Percentiles rank a stretch among this genome's conserved stretches.
Evolutionary conservation across 768 basidiomycete genomes (phyloP).

Genomic region (Suillus alpinus): DNA sequence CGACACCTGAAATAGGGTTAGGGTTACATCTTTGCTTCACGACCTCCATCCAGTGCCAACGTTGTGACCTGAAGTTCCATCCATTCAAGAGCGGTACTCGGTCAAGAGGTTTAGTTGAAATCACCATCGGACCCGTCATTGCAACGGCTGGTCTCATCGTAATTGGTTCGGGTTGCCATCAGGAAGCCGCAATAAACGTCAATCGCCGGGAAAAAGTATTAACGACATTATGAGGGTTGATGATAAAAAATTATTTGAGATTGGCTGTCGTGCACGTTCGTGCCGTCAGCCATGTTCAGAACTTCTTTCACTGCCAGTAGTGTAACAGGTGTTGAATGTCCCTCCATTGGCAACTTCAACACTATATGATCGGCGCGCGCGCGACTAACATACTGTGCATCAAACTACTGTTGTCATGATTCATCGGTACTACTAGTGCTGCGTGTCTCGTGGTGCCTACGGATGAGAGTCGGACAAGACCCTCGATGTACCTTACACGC

Average conservation of each 20-base stretch:
- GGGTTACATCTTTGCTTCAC: not conserved
- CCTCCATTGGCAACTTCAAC: constrained; percentile 80
- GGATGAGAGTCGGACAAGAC: constrained; percentile 67
- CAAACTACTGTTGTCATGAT: constrained; percentile 63
- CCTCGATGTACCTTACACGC: constrained; percentile 43
- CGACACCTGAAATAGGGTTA: not conserved
- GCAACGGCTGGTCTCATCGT: constrained; percentile 88
- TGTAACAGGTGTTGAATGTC: constrained; percentile 75
- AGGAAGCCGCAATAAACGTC: constrained; percentile 52
- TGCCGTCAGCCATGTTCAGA: not conserved
- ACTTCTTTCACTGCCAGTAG: not conserved
- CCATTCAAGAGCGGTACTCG: constrained; percentile 82
- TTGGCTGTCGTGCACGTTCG: constrained; percentile 67
- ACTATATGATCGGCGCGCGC: constrained; percentile 63
- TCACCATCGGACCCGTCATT: constrained; percentile 82
- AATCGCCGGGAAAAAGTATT: constrained; percentile 79
- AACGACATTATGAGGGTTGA: constrained; percentile 72
- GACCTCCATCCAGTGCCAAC: not conserved
- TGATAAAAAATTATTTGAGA: constrained; percentile 90
- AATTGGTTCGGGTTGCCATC: constrained; percentile 60
- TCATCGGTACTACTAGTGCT: constrained; percentile 56
- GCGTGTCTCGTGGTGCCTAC: constrained; percentile 75
- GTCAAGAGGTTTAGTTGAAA: constrained; percentile 92
- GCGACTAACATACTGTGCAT: constrained; percentile 78
- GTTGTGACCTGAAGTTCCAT: constrained; percentile 48